Conservation (phyloP, 345 rosid species). For the Pugionium dolabratum region DNA sequence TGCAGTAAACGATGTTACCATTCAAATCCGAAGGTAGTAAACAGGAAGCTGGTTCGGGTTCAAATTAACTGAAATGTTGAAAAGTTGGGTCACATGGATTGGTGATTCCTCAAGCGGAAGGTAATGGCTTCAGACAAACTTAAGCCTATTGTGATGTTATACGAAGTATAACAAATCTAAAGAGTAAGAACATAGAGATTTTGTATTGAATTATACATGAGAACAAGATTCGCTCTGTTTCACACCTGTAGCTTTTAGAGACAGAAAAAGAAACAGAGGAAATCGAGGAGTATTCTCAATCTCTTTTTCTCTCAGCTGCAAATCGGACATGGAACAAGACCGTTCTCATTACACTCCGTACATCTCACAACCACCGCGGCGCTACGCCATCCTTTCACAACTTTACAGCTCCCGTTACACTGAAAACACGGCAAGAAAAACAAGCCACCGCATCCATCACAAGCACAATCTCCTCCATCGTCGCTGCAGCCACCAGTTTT, state of each 20-base stretch:
- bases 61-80: too few species aligned
- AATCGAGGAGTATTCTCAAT: not conserved
- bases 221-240: slow-evolving; percentile 15
- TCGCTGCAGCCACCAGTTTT: slow-evolving; percentile 36
- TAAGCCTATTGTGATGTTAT: too few species aligned
- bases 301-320: slow-evolving; percentile 51
- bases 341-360: slow-evolving; percentile 83
- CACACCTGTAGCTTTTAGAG: slow-evolving; percentile 1
- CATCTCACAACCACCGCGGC: slow-evolving; percentile 53
- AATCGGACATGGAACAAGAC: slow-evolving; percentile 77
- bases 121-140: too few species aligned
- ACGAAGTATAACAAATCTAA: too few species aligned
- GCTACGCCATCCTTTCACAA: slow-evolving; percentile 45
- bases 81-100: too few species aligned
- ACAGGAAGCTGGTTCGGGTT: too few species aligned
- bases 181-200: not conserved
- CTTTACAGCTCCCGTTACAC: slow-evolving; percentile 81
- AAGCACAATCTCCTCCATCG: slow-evolving; percentile 31
- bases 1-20: too few species aligned
- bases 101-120: too few species aligned
- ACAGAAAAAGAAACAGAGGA: slow-evolving; percentile 6
- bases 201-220: slow-evolving; percentile 34
- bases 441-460: slow-evolving; percentile 72
- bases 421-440: slow-evolving; percentile 74
- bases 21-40: too few species aligned